These are phyloP conservation scores for Rhodotorula kratochvilovae DNA, from an alignment of 768 basidiomycete species.

Conservation along the genomic window DNA sequence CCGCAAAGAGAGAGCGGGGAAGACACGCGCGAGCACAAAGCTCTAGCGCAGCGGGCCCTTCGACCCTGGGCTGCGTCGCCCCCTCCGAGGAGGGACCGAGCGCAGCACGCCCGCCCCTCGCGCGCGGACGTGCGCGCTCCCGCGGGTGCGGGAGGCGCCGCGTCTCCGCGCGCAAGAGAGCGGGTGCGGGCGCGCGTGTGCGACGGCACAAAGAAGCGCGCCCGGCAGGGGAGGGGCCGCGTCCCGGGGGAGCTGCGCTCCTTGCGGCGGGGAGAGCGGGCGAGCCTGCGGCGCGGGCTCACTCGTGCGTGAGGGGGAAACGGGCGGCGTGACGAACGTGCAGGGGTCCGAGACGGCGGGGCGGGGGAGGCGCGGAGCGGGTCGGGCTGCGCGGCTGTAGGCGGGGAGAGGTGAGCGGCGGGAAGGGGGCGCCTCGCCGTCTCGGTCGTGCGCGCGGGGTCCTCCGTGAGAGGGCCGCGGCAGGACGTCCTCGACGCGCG, in stretches of 20 bases:
- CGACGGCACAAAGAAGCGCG: background rate
- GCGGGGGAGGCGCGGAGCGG: background rate
- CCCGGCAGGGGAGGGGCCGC: no score
- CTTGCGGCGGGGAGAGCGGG: background rate
- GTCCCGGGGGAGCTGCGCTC: constrained; percentile 21
- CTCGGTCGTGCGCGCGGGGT: background rate
- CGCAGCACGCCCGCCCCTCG: background rate
- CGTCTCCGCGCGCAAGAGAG: constrained; percentile 1
- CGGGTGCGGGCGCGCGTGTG: background rate
- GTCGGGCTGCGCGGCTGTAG: background rate
- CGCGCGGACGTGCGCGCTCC: background rate
- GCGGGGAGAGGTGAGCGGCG: background rate
- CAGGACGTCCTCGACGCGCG: background rate
- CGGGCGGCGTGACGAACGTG: background rate
- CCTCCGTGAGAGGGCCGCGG: background rate
- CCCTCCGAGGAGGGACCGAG: background rate
- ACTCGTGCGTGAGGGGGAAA: background rate
- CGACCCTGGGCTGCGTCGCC: no score
- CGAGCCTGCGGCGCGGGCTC: background rate
- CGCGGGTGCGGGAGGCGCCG: background rate
- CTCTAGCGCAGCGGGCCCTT: constrained; percentile 14
- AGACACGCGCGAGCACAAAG: constrained; percentile 15
- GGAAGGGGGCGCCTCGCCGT: background rate
- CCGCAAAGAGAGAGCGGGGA: background rate
- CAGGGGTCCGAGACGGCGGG: background rate